phyloP scores from a whole-genome alignment of 768 basidiomycete species.

The Boletus patriciae region DNA sequence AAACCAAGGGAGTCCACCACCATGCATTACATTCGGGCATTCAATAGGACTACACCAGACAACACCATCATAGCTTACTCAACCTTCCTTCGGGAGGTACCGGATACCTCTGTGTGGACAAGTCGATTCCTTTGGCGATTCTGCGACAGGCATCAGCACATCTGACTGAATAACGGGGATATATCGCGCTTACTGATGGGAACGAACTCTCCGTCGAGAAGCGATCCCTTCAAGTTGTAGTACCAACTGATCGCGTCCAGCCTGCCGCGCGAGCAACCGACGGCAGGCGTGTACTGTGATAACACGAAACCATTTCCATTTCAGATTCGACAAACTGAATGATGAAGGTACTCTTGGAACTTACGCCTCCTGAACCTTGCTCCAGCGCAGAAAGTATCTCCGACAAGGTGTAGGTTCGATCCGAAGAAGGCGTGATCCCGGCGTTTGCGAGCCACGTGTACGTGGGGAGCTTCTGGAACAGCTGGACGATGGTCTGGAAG shows the following conservation, averaged over 20 bases:
- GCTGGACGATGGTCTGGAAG: constrained; percentile 54
- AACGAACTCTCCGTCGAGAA: constrained; percentile 62
- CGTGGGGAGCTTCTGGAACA: constrained; percentile 71
- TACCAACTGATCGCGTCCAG: constrained; percentile 57
- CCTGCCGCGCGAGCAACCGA: constrained; percentile 43
- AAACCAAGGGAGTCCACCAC: not conserved
- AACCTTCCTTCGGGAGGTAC: constrained; percentile 52
- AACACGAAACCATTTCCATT: not conserved
- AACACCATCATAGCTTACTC: not conserved
- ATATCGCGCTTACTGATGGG: constrained; percentile 48
- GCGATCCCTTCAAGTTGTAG: constrained; percentile 61
- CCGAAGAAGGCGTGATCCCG: constrained; percentile 68
- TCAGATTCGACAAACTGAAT: not conserved
- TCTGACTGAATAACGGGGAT: not conserved
- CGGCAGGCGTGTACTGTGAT: constrained; percentile 47
- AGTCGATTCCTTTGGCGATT: constrained; percentile 50
- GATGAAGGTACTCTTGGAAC: not conserved
- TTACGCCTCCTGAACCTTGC: constrained; percentile 49
- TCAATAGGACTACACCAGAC: not conserved
- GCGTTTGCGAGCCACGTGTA: constrained; percentile 68
- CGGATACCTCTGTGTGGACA: constrained; percentile 59
- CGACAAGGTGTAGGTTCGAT: constrained; percentile 55
- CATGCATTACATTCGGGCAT: not conserved
- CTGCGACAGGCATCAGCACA: constrained; percentile 34
- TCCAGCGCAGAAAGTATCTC: constrained; percentile 55